phyloP scores from a whole-genome alignment of 768 basidiomycete genomes.

The Tephrocybe sp. region DNA sequence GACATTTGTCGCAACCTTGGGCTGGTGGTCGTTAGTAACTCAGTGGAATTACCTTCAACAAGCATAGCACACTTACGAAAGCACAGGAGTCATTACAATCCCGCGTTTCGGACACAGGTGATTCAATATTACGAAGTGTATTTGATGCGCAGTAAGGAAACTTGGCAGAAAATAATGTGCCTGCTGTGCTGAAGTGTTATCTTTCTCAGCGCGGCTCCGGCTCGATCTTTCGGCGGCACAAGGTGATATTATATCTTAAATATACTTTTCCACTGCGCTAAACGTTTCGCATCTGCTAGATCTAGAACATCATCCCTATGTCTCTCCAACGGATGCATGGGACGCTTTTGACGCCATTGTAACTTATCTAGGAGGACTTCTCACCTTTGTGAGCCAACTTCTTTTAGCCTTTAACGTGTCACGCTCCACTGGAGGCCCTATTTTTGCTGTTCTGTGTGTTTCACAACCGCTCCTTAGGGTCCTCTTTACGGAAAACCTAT shows the following conservation, averaged over 20 bases:
- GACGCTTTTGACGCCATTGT: slow-evolving; percentile 23
- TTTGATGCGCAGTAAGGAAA: slow-evolving; percentile 28
- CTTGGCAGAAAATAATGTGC: not conserved
- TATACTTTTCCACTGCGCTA: too few relatives aligned
- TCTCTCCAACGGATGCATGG: slow-evolving; percentile 24
- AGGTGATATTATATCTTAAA: not conserved
- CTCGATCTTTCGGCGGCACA: slow-evolving; percentile 24
- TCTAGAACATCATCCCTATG: slow-evolving; percentile 17
- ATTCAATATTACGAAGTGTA: slow-evolving; percentile 24
- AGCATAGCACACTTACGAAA: too few relatives aligned
- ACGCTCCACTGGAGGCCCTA: slow-evolving; percentile 27
- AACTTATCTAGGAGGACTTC: slow-evolving; percentile 16
- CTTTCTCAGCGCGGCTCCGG: slow-evolving; percentile 15
- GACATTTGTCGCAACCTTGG: slow-evolving; percentile 16
- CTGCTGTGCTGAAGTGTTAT: not conserved
- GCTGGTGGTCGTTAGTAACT: slow-evolving; percentile 22
- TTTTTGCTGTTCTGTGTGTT: slow-evolving; percentile 34
- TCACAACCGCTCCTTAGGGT: slow-evolving; percentile 26
- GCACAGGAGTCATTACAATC: slow-evolving; percentile 11
- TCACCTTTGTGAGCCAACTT: slow-evolving; percentile 24
- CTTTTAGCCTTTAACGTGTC: slow-evolving; percentile 30
- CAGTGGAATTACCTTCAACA: too few relatives aligned
- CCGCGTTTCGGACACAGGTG: slow-evolving; percentile 18
- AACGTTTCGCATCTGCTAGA: too few relatives aligned
- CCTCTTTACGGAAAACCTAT: slow-evolving; percentile 19